These are phyloP conservation scores for Komagataella mondaviorum DNA, from an alignment of 805 yeast species.

Conservation along the genomic window DNA sequence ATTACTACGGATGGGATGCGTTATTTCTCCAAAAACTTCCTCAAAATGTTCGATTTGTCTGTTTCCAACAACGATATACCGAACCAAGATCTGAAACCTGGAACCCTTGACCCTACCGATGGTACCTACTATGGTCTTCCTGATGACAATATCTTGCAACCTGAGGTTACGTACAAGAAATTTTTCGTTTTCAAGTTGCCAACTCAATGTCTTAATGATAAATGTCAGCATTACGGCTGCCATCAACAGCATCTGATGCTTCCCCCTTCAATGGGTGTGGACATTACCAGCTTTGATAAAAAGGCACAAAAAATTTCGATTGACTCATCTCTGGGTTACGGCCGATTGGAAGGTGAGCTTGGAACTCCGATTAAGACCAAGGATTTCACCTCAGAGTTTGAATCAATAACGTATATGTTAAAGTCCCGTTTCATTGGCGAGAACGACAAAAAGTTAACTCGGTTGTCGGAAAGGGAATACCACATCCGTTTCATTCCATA, in stretches of 20 bases:
- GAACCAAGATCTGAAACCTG: slow-evolving; percentile 6
- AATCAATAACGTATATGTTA: slow-evolving; percentile 34
- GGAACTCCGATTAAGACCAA: slow-evolving; percentile 41
- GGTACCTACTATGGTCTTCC: slow-evolving; percentile 24
- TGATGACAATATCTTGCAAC: slow-evolving; percentile 27
- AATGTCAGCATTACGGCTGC: slow-evolving; percentile 20
- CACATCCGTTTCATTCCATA: slow-evolving; percentile 15
- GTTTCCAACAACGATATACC: slow-evolving; percentile 25
- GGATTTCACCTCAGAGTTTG: slow-evolving; percentile 27
- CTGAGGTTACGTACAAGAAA: slow-evolving; percentile 37
- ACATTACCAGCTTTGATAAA: slow-evolving; percentile 13
- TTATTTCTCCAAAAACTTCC: neutral
- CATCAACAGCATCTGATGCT: slow-evolving; percentile 20
- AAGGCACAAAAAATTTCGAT: slow-evolving; percentile 12
- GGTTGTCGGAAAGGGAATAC: slow-evolving; percentile 10
- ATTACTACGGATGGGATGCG: neutral
- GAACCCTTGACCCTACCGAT: slow-evolving; percentile 6
- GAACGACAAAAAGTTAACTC: slow-evolving; percentile 3
- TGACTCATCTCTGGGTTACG: slow-evolving; percentile 36
- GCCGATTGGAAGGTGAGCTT: slow-evolving; percentile 24
- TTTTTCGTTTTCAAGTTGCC: slow-evolving; percentile 47
- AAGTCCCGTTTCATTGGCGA: slow-evolving; percentile 41
- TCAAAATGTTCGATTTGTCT: slow-evolving; percentile 1
- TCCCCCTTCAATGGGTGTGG: slow-evolving; percentile 29
- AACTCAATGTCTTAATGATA: slow-evolving; percentile 30